Evolutionary conservation across 2,329 filamentous ascomycete species (phyloP), one percentile per base, ranked within the genome.

Genomic region (Kalmusia sp.): DNA sequence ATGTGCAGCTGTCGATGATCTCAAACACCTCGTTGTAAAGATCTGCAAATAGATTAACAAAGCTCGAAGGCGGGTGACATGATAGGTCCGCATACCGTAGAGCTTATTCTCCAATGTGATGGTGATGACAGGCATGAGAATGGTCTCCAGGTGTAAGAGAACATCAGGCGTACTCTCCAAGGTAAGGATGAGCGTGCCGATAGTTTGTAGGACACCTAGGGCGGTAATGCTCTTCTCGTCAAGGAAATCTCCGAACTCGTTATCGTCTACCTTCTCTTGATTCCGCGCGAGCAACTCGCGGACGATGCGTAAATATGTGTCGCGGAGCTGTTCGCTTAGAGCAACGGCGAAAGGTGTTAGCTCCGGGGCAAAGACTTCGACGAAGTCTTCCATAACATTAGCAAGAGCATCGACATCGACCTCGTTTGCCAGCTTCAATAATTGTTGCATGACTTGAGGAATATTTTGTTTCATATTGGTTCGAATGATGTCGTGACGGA

Each of bases 341-440:
- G 95, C 95, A 27, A 99, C 93, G 9, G 95, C 95, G 68, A 99
- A 99, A 3, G 95, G 95, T 5, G 95, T 98, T 40, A 99, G 84
- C 73, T 99, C 95, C 2, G 92, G 85, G n/a, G 95, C 93, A 71
- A 99, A 99, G 2, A 98, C 93, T 75, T 99, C 95, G 39, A 99
- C 95, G 71, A 99, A 99, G 71, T 99, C 95, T 76, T 99, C 95
- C 95, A 99, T 99, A 33, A 99, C 95, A 69, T 98, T 98, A 19
- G 95, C 93, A 34, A 99, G 82, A 4, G 95, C 93, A 75, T 99
- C 95, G 41, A 99, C 93, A 71, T 99, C 95, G 53, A 96, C 95
- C 77, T 99, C 95, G 70, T 99, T 99, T 24, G 95, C 93, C 52
- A 99, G 81, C 79, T 98, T 98, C 49, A 99, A 83, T 12, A 99